Evolutionary conservation across 495 filamentous ascomycete genomes (phyloP).

Genomic region (Trichoderma erinaceum): DNA sequence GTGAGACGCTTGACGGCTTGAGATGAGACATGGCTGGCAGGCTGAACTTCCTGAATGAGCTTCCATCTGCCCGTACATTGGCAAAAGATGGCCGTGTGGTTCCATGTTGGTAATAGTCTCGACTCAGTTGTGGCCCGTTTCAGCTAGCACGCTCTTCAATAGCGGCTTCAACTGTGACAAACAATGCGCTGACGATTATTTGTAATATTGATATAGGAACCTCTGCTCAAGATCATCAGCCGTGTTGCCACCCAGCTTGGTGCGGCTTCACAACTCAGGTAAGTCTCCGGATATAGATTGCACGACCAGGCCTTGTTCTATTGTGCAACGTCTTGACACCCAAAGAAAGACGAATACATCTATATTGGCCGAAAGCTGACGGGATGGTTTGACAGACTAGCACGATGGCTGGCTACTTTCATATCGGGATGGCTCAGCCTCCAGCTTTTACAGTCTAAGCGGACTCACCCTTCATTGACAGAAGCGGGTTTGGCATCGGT

Average conservation of each 20-base stretch:
- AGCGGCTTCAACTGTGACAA: neutral
- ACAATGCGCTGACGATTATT: neutral
- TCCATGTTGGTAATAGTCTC: neutral
- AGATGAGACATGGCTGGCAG: neutral
- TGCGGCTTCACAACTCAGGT: neutral
- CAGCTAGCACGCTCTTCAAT: neutral
- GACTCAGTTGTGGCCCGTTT: neutral
- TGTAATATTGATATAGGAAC: slow-evolving; percentile 7
- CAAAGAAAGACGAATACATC: neutral
- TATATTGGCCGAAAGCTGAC: slow-evolving; percentile 9
- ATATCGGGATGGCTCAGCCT: slow-evolving; percentile 46
- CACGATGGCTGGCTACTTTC: slow-evolving; percentile 45
- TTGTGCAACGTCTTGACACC: neutral
- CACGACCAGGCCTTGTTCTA: neutral
- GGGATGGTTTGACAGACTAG: slow-evolving; percentile 27
- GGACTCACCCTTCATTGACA: slow-evolving; percentile 25
- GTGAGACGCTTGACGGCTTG: neutral
- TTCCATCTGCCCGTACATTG: slow-evolving; percentile 9
- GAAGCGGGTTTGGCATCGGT: neutral
- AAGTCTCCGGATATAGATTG: slow-evolving; percentile 4
- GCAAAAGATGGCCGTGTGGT: slow-evolving; percentile 12
- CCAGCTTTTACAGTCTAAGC: slow-evolving; percentile 38
- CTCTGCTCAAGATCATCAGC: slow-evolving; percentile 10
- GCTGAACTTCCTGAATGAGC: neutral
- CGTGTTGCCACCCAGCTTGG: slow-evolving; percentile 8